Percentiles rank a stretch among this genome's conserved stretches.
phyloP scores from a whole-genome alignment of 306 rosid species.

The Ceratonia siliqua region DNA sequence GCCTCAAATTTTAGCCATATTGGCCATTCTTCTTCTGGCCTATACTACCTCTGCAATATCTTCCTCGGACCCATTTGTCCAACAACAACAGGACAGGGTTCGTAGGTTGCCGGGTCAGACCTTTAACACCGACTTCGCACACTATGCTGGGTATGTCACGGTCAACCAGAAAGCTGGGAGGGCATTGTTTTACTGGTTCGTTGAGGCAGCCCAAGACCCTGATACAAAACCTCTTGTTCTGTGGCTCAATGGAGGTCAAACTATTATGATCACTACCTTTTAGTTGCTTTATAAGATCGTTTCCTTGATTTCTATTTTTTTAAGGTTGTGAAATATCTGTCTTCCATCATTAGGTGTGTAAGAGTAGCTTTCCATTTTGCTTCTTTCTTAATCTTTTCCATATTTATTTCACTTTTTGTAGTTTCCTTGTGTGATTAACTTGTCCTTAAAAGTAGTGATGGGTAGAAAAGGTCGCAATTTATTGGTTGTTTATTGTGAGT shows the following conservation, averaged over 20 bases:
- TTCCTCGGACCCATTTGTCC: slow-evolving; percentile 40
- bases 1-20: slow-evolving; percentile 22
- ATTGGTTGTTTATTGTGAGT: not conserved
- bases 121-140: slow-evolving; percentile 51
- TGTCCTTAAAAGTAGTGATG: not conserved
- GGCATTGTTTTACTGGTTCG: slow-evolving; percentile 69
- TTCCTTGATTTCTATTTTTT: not conserved
- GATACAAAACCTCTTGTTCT: slow-evolving; percentile 64
- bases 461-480: not conserved
- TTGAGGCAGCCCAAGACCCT: slow-evolving; percentile 58
- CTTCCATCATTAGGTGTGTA: not conserved
- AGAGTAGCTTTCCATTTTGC: not conserved
- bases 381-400: not conserved
- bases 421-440: not conserved
- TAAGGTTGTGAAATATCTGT: not conserved
- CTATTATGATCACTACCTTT: not conserved
- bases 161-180: slow-evolving; percentile 67
- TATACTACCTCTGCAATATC: not conserved
- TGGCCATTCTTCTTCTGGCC: slow-evolving; percentile 36
- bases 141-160: slow-evolving; percentile 65
- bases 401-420: not conserved
- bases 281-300: not conserved
- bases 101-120: slow-evolving; percentile 55
- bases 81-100: slow-evolving; percentile 54
- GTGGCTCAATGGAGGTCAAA: slow-evolving; percentile 74